Percentiles rank a stretch among this genome's conserved stretches.
Evolutionary conservation across 2,329 filamentous ascomycete species (phyloP).

Genomic region (Aureobasidium namibiae): DNA sequence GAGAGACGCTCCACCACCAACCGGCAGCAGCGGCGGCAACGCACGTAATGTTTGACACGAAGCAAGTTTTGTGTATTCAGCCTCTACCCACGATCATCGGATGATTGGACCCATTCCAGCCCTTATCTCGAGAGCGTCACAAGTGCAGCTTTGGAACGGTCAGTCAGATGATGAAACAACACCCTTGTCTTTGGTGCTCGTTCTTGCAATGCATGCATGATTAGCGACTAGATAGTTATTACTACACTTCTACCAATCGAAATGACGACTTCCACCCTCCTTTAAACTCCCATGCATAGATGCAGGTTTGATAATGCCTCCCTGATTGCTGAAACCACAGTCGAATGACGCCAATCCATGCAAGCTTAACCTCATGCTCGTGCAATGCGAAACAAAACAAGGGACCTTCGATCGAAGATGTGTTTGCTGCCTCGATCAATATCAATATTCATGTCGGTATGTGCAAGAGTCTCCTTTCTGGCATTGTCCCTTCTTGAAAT

Average conservation of each 20-base stretch:
- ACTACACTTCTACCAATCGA: not conserved
- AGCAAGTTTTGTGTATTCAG: not conserved
- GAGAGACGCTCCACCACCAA: not conserved
- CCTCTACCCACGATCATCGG: not conserved
- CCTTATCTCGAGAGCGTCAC: slow-evolving; percentile 1
- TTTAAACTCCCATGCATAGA: not conserved
- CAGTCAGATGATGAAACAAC: not conserved
- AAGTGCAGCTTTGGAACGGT: not conserved
- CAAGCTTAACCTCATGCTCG: not conserved
- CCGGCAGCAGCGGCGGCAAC: not conserved
- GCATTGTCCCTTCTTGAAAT: slow-evolving; percentile 47
- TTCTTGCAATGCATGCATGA: slow-evolving; percentile 6
- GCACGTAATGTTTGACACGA: not conserved
- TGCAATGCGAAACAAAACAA: not conserved
- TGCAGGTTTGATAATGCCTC: slow-evolving; percentile 2
- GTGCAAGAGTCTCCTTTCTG: slow-evolving; percentile 45
- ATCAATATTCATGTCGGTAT: slow-evolving; percentile 12
- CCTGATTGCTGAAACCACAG: not conserved
- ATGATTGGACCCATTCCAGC: not conserved
- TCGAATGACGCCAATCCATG: slow-evolving; percentile 4
- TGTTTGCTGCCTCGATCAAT: not conserved
- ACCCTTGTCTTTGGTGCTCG: not conserved
- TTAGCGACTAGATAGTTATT: not conserved
- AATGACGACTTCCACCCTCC: not conserved
- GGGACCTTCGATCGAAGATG: not conserved